Base-by-base conservation (phyloP, 306 rosid species). In the Lathyrus sativus region DNA sequence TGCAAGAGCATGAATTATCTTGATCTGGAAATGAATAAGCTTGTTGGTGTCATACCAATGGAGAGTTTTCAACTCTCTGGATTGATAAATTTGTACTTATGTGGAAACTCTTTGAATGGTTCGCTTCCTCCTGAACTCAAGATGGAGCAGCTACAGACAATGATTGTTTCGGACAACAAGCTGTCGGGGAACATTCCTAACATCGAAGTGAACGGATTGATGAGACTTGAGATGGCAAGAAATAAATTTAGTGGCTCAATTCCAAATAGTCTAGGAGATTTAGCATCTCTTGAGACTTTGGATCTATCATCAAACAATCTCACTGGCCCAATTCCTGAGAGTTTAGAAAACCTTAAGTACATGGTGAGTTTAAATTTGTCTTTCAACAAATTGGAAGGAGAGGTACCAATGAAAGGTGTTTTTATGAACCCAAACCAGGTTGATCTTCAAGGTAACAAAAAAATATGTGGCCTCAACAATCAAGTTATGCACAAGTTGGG, bases 281-380 rank as follows among this genome's bases (percentile, higher is more conserved):
- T 76, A 53, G 1, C 12, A 8, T 76, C 79, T 13, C 62, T 79
- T 43, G 69, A 28, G 76, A 76, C 65, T 31, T 65, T 83, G 77
- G 77, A 83, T 22, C 29, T 83, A 18, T 79, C 86, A 37, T 83
- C 79, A 53, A 79, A 83, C 75, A 59, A 65, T 66, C 81, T 83
- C 42, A 58, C 72, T 0, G 84, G 86, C 4, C 3, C 48, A 9
- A 76, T 83, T 63, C 84, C 86, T 9, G 1, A 35, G 55, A 73
- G 67, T 46, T 64, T 83, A 19, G 84, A 76, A 62, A 60, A 68
- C 12, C 86, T 73, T 10, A 0, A 39, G 17, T 60, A 28, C 53
- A 5, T 79, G 51, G 9, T 62, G 72, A 65, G 5, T 4, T 51
- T 79, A 24, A 83, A 76, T 73, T 65, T 83, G 65, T 83, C 86